Evolutionary conservation across 805 yeast genomes (phyloP).

Genomic region (Starmerella geochares): DNA sequence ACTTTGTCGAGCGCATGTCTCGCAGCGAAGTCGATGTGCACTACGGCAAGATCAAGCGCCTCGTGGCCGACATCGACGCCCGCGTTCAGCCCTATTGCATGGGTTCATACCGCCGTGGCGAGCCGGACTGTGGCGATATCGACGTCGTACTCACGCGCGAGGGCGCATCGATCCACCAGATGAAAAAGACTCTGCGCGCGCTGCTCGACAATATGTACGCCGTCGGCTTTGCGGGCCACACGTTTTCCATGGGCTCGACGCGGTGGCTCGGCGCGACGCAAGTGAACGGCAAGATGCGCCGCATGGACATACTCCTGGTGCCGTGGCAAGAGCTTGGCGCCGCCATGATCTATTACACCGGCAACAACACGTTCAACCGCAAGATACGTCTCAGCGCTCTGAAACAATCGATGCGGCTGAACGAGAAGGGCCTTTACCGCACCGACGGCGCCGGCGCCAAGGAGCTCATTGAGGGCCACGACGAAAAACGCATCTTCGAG

Average conservation of each 20-base stretch:
- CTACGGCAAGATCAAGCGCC: conserved; percentile 30
- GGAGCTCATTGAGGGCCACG: conserved; percentile 36
- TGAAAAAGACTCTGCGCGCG: conserved; percentile 18
- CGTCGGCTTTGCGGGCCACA: conserved; percentile 33
- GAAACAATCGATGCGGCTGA: conserved; percentile 35
- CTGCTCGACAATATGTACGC: conserved; percentile 22
- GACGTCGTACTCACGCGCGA: conserved; percentile 40
- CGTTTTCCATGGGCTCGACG: conserved; percentile 26
- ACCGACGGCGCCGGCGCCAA: conserved; percentile 8
- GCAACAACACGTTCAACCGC: conserved; percentile 45
- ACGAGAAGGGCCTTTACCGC: conserved; percentile 37
- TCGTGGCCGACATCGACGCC: conserved; percentile 32
- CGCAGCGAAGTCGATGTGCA: conserved; percentile 40
- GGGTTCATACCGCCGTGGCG: conserved; percentile 48
- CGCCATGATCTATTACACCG: conserved; percentile 44
- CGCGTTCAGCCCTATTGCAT: conserved; percentile 34
- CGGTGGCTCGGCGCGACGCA: conserved; percentile 33
- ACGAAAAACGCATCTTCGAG: conserved; percentile 40
- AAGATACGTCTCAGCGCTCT: conserved; percentile 38
- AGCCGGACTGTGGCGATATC: conserved; percentile 41
- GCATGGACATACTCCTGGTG: conserved; percentile 44
- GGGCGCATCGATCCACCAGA: conserved; percentile 25
- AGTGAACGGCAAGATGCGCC: conserved; percentile 36
- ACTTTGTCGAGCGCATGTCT: conserved; percentile 39
- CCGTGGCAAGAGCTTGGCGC: conserved; percentile 42